These are phyloP conservation scores for Sherardia arvensis DNA, from an alignment of 257 asterid species.

Conservation along the genomic window DNA sequence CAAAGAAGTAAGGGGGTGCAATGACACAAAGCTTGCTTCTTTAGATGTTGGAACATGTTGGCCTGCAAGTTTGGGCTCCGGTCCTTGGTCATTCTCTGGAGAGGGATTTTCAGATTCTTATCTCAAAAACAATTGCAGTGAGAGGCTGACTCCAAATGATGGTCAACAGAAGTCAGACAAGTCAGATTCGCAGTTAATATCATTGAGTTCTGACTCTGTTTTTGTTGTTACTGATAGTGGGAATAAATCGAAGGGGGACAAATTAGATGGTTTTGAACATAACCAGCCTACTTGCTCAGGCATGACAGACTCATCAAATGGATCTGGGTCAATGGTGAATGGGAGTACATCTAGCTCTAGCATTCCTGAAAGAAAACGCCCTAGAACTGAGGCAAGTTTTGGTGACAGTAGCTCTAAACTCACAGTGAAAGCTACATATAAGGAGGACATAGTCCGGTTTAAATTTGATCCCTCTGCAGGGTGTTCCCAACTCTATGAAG, in stretches of 20 bases:
- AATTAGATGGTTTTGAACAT: slow-evolving; percentile 28
- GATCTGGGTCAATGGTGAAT: slow-evolving; percentile 44
- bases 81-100: slow-evolving; percentile 26
- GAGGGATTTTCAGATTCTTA: slow-evolving; percentile 24
- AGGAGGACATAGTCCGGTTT: slow-evolving; percentile 57
- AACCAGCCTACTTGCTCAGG: slow-evolving; percentile 51
- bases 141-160: slow-evolving; percentile 9
- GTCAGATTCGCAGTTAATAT: slow-evolving; percentile 20
- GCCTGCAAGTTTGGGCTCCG: slow-evolving; percentile 18
- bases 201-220: slow-evolving; percentile 27
- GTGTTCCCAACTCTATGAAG: slow-evolving; percentile 50
- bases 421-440: slow-evolving; percentile 58
- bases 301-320: slow-evolving; percentile 54
- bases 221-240: slow-evolving; percentile 20
- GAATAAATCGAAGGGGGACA: slow-evolving; percentile 16
- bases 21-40: slow-evolving; percentile 26
- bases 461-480: slow-evolving; percentile 52
- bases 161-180: slow-evolving; percentile 16
- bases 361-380: slow-evolving; percentile 22
- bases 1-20: slow-evolving; percentile 8
- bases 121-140: slow-evolving; percentile 13
- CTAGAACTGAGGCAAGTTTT: slow-evolving; percentile 19
- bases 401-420: slow-evolving; percentile 43
- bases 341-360: slow-evolving; percentile 55
- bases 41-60: slow-evolving; percentile 17